Evolutionary conservation across 768 basidiomycete species (phyloP), one percentile per base, ranked within the genome.

Genomic region (Boletus edulis): DNA sequence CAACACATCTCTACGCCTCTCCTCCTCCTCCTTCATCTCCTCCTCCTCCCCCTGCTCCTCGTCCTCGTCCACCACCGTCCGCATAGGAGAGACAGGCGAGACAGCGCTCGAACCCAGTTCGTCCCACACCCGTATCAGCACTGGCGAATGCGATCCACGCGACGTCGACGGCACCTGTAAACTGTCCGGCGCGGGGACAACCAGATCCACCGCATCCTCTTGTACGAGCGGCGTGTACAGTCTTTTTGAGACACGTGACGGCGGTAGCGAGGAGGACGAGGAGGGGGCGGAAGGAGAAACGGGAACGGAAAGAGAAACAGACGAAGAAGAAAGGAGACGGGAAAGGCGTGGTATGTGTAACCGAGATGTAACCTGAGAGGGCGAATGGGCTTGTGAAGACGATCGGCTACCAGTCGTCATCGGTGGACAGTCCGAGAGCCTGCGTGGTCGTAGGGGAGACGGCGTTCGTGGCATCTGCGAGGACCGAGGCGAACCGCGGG

Each of bases 171-270:
- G 64, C 13, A 62, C 59, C 4, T 52, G 57, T 14, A 63, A 32
- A 15, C 43, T 40, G 9, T 70, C 62, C 14, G 48, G 41, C 8
- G 59, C 58, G 6, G 68, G 20, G 0, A 95, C 84, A 5, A 98
- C 81, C 17, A 99, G 76, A 64, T 99, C 96, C 2, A 98, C 86
- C 1, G 95, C 94, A 59, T 98, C 89, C 2, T 82, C 78, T 14
- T 59, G 18, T 2, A 54, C 53, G 5, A 70, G 63, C 8, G 70
- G 71, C 1, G 54, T 20, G 31, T 37, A 69, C 12, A 49, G 20
- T 6, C 55, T 53, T 39, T 51, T 66, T 35, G 46, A 56, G 11
- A 46, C 3, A 8, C 48, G 48, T 12, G 49, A 50, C 17, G 54
- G 40, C 3, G 56, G 27, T 31, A n/a, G 18, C 7, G 57, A 27